Evolutionary conservation across 2,329 filamentous ascomycete genomes (phyloP).

Genomic region (Fusarium praegraminearum): DNA sequence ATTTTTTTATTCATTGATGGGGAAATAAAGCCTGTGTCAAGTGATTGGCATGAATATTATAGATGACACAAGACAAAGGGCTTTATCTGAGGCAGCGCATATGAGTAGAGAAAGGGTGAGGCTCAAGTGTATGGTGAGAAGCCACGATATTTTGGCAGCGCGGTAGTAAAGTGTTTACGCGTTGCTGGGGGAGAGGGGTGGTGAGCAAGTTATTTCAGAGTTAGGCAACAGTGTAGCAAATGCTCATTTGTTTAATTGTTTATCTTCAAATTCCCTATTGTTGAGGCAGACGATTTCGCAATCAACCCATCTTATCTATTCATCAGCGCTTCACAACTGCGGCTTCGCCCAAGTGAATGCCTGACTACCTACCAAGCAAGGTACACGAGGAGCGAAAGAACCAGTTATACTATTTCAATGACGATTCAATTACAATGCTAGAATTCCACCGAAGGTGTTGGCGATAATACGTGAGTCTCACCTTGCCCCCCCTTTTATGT

Average conservation of each 20-base stretch:
- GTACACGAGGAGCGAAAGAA: not conserved
- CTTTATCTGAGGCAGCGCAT: too few species aligned
- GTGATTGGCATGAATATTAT: not conserved
- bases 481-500: not conserved
- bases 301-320: not conserved
- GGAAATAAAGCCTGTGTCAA: too few species aligned
- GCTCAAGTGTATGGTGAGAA: not conserved
- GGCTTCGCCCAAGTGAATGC: not conserved
- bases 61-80: not conserved
- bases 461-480: not conserved
- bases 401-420: not conserved
- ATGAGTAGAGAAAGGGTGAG: not conserved
- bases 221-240: not conserved
- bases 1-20: not conserved
- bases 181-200: not conserved
- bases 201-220: too few species aligned
- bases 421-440: fast-evolving
- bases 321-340: not conserved
- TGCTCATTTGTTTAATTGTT: not conserved
- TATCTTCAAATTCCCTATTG: not conserved
- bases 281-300: not conserved
- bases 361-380: too few species aligned
- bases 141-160: not conserved
- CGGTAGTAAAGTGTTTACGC: not conserved
- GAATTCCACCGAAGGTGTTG: too few species aligned